phyloP scores from a whole-genome alignment of 768 basidiomycete species.

The Auriscalpium microsporum region DNA sequence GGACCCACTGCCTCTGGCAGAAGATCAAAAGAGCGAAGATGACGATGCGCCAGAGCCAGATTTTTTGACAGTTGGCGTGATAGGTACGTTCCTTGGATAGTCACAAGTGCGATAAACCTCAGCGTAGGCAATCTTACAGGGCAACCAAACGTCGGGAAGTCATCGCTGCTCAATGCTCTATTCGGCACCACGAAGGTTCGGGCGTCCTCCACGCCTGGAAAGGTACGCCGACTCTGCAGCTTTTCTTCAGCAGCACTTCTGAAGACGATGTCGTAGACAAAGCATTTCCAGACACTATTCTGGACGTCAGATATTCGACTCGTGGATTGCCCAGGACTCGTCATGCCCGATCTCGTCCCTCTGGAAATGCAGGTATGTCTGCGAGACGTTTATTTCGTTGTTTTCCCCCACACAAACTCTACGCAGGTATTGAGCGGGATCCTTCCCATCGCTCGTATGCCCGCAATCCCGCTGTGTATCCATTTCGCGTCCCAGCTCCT shows the following conservation, averaged over 20 bases:
- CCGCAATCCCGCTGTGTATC: constrained; percentile 81
- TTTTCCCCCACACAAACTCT: constrained; percentile 2
- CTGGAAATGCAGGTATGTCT: constrained; percentile 70
- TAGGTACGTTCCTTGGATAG: constrained; percentile 37
- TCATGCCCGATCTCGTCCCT: constrained; percentile 76
- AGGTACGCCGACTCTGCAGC: constrained; percentile 34
- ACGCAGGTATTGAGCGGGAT: constrained; percentile 58
- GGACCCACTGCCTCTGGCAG: background rate
- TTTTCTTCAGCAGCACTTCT: background rate
- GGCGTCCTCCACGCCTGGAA: constrained; percentile 82
- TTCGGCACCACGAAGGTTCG: constrained; percentile 73
- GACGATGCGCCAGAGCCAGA: constrained; percentile 32
- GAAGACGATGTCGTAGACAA: constrained; percentile 46
- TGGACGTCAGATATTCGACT: constrained; percentile 82
- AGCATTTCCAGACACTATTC: constrained; percentile 92
- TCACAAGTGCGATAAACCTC: background rate
- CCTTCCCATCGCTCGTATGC: constrained; percentile 73
- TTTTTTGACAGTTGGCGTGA: constrained; percentile 71
- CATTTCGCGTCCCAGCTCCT: constrained; percentile 56
- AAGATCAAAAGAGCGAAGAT: constrained; percentile 9
- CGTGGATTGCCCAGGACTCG: constrained; percentile 92
- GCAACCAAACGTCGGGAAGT: constrained; percentile 95
- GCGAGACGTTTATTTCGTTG: background rate
- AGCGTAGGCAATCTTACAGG: constrained; percentile 35
- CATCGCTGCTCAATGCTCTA: constrained; percentile 83